phyloP scores from a whole-genome alignment of 75 land plant genomes.

The Picea sitchensis region DNA sequence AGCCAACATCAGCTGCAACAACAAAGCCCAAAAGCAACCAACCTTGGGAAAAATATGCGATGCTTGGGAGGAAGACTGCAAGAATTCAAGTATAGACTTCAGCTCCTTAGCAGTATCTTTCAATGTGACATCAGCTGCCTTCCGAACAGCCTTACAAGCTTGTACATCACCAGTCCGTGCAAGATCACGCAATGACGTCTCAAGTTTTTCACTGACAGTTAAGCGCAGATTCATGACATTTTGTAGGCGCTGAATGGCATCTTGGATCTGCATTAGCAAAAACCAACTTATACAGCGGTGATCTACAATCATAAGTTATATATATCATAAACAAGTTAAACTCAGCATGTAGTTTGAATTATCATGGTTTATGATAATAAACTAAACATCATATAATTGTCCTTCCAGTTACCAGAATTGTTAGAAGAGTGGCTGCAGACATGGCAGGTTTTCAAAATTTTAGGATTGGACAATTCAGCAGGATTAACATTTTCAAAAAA shows the following conservation, averaged over 20 bases:
- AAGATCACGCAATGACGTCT: conserved; percentile 81
- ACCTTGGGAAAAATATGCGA: conserved; percentile 70
- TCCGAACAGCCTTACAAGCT: conserved; percentile 79
- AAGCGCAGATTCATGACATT: conserved; percentile 55
- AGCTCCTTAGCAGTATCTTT: conserved; percentile 80
- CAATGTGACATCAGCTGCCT: conserved; percentile 63
- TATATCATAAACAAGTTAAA: background rate
- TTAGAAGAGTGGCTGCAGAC: no score
- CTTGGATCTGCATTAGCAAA: conserved; percentile 52
- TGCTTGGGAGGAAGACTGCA: conserved; percentile 68
- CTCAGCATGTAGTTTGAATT: background rate
- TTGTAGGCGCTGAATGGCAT: conserved; percentile 64
- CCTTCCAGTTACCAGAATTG: no score
- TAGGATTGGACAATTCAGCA: no score
- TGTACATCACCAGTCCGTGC: conserved; percentile 91
- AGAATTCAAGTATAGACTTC: conserved; percentile 45
- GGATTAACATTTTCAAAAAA: no score
- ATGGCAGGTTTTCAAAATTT: no score
- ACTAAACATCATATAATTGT: background rate
- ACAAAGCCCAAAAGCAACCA: background rate
- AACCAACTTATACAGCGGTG: background rate
- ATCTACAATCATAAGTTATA: background rate
- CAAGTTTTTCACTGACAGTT: conserved; percentile 70
- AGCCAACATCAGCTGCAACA: background rate
- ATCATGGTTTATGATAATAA: background rate